Base-by-base conservation (phyloP, 306 rosid species). In the Cercis canadensis region DNA sequence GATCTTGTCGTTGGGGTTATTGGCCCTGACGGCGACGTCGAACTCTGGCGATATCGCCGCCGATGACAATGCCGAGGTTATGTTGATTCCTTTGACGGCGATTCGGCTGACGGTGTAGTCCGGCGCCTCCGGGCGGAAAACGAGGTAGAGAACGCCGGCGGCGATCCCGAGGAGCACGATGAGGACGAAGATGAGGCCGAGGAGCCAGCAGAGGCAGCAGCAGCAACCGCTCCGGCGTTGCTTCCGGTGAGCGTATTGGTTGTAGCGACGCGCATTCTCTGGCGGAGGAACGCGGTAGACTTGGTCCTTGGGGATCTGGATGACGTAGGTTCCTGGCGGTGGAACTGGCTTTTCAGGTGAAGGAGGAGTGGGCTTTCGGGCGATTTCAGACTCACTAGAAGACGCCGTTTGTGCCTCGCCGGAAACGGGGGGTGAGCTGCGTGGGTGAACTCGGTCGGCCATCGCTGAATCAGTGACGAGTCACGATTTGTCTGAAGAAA, bases 251-350 rank as follows among this genome's bases (percentile, higher is more conserved):
- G 87, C 11, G 79, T 80, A 85, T 5, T 57, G 57, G 11, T 86
- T 21, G 81, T 57, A 84, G 21, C 82, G 89, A 34, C 61, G 50
- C 2, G 96, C 82, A 32, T 90, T 90, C 64, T 88, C 96, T 5
- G 86, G 92, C 6, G 95, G 96, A 8, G 96, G 98, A 15, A 88
- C 80, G 44, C 96, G 95, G 84, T 86, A 88, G 70, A 87, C 79
- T 65, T 81, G 87, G 73, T 92, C 95, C 75, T 85, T 92, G 10
- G 98, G 98, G 54, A 89, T 76, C 61, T 84, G 70, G 68, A 92
- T 77, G 67, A 87, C 82, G 78, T 87, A 87, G 46, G 92, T 86
- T n/a, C 87, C 88, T 0, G 90, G 70, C 6, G 74, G 79, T 21
- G 90, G 88, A n/a, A 73, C 72, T 0, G 88, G 85, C 65, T 70